phyloP scores from a whole-genome alignment of 768 basidiomycete genomes.

The Tulasnella sp. region DNA sequence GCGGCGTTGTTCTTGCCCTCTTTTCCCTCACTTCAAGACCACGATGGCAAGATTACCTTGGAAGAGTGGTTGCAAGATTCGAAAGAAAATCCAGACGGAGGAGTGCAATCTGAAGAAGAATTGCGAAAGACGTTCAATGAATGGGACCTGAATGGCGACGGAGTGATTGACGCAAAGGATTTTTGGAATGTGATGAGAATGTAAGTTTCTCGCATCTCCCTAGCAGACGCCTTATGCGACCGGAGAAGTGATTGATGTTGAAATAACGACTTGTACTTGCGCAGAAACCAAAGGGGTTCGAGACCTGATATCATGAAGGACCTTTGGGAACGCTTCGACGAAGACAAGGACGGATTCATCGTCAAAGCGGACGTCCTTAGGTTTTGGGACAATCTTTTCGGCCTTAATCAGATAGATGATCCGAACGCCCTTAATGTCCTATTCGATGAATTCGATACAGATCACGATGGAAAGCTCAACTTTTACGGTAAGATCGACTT shows the following conservation, averaged over 20 bases:
- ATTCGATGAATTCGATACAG: neutral
- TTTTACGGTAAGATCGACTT: neutral
- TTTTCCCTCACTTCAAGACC: too few relatives aligned
- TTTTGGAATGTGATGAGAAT: neutral
- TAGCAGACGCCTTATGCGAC: neutral
- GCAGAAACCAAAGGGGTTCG: neutral
- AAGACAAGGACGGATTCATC: neutral
- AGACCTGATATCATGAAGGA: neutral
- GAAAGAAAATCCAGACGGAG: too few relatives aligned
- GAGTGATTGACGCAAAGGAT: neutral
- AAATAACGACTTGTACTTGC: neutral
- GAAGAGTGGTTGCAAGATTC: too few relatives aligned
- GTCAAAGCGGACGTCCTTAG: neutral
- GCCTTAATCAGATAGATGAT: neutral
- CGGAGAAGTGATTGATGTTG: neutral
- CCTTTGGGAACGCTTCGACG: neutral
- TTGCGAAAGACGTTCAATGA: neutral
- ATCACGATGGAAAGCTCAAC: constrained; percentile 4
- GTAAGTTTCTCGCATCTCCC: neutral
- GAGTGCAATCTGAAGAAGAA: neutral
- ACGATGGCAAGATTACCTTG: too few relatives aligned
- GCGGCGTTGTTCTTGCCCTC: too few relatives aligned
- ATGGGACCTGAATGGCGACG: neutral
- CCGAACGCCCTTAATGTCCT: neutral
- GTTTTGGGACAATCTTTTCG: neutral